A percentile compares a stretch with the other conserved stretches of the same genome.
These are phyloP conservation scores for Phytophthora capsici DNA, from an alignment of 352 stramenopile species.

Conservation along the genomic window DNA sequence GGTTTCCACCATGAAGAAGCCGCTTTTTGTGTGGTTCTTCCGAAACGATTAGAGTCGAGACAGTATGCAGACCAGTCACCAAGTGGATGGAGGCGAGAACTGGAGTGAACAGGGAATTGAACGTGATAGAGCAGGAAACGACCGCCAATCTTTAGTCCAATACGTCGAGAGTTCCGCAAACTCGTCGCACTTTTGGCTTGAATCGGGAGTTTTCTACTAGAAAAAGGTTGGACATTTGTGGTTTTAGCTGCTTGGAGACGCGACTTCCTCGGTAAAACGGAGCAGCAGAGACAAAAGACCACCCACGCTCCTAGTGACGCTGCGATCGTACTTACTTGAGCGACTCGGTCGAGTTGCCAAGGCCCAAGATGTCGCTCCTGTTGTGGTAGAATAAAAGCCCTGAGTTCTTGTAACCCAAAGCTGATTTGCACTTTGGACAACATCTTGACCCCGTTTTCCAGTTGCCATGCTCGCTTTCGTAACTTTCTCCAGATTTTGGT, in stretches of 20 bases:
- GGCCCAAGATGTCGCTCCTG: not conserved
- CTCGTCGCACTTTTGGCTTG: not conserved
- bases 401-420: slow-evolving; percentile 44
- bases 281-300: slow-evolving; percentile 46
- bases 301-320: slow-evolving; percentile 56
- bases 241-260: not conserved
- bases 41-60: slow-evolving; percentile 25
- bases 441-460: slow-evolving; percentile 30
- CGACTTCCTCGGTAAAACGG: not conserved
- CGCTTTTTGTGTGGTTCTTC: not conserved
- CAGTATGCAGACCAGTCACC: slow-evolving; percentile 29
- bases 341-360: slow-evolving; percentile 27
- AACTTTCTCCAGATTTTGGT: slow-evolving; percentile 45
- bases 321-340: slow-evolving; percentile 53
- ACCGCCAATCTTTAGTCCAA: slow-evolving; percentile 41
- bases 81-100: not conserved
- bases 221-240: not conserved
- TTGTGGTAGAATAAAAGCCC: slow-evolving; percentile 25
- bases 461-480: slow-evolving; percentile 41
- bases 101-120: slow-evolving; percentile 6
- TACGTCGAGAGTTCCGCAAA: slow-evolving; percentile 18
- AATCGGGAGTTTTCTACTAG: not conserved
- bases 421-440: slow-evolving; percentile 43
- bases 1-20: slow-evolving; percentile 28
- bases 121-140: slow-evolving; percentile 44